Conservation (phyloP, 176 grass and related monocot genomes). For the Oryza punctata region DNA sequence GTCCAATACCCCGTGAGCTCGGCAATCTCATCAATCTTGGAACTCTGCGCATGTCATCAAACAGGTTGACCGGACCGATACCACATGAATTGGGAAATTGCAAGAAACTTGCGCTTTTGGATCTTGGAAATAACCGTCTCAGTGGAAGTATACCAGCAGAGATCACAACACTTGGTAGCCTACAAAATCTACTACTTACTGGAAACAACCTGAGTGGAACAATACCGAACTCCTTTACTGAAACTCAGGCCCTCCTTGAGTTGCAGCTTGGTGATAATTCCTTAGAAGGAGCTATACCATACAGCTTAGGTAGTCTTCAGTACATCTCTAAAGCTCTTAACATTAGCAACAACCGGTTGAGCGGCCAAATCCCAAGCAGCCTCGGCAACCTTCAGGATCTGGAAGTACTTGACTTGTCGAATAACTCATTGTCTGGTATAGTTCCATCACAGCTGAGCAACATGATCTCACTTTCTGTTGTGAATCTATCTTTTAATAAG, state of each 20-base stretch:
- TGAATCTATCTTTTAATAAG: conserved; percentile 51
- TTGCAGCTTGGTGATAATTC: conserved; percentile 52
- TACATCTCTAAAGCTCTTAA: conserved; percentile 52
- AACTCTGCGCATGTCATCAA: conserved; percentile 38
- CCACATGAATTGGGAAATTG: conserved; percentile 39
- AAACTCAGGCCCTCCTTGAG: conserved; percentile 41
- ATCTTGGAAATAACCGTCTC: conserved; percentile 51
- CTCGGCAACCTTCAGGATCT: conserved; percentile 53
- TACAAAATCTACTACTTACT: conserved; percentile 36
- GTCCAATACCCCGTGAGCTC: conserved; percentile 46
- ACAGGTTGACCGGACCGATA: conserved; percentile 42
- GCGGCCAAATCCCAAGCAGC: conserved; percentile 48
- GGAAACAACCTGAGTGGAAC: conserved; percentile 40
- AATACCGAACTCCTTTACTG: conserved; percentile 46
- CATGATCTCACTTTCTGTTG: conserved; percentile 48
- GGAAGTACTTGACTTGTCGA: conserved; percentile 49
- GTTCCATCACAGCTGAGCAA: conserved; percentile 43
- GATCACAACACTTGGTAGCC: conserved; percentile 29
- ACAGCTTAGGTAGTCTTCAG: conserved; percentile 47
- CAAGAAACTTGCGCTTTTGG: conserved; percentile 23
- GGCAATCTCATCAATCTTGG: conserved; percentile 40
- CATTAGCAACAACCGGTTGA: conserved; percentile 46
- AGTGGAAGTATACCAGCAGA: conserved; percentile 45
- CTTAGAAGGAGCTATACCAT: conserved; percentile 44
- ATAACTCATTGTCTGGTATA: conserved; percentile 45